Percentiles rank a stretch among this genome's conserved stretches.
Conservation (phyloP, 108 stramenopile species). For the Pseudonitzschia pungens region DNA sequence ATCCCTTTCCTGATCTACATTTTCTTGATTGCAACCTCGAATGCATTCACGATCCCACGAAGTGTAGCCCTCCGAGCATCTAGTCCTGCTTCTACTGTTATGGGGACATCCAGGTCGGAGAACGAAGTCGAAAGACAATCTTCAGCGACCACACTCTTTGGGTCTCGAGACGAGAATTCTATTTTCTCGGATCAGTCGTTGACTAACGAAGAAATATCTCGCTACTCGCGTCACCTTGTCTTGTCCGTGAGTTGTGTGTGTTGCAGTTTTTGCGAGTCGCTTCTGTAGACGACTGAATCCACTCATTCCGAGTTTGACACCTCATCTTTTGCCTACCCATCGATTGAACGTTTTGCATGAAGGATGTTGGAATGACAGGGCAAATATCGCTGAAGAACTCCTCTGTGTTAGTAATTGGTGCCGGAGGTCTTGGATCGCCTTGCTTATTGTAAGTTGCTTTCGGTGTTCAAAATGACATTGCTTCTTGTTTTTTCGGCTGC, state of each 20-base stretch:
- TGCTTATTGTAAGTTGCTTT: constrained; percentile 70
- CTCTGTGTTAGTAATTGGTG: constrained; percentile 89
- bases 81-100: neutral
- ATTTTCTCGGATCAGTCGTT: constrained; percentile 13
- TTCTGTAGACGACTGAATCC: neutral
- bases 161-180: neutral
- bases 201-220: constrained; percentile 72
- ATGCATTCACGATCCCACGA: neutral
- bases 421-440: constrained; percentile 93
- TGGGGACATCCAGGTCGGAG: too few species aligned
- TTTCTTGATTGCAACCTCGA: neutral
- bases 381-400: constrained; percentile 75
- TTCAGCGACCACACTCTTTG: neutral
- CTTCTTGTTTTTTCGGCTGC: neutral
- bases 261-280: neutral
- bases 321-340: neutral
- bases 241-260: constrained; percentile 30
- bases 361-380: constrained; percentile 77
- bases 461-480: neutral
- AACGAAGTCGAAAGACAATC: neutral
- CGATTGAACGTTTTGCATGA: neutral
- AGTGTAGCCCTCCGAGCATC: neutral
- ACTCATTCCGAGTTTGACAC: neutral
- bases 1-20: neutral
- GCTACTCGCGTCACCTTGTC: constrained; percentile 93